Conservation (phyloP, 768 basidiomycete species). For the Tulasnella sp. region DNA sequence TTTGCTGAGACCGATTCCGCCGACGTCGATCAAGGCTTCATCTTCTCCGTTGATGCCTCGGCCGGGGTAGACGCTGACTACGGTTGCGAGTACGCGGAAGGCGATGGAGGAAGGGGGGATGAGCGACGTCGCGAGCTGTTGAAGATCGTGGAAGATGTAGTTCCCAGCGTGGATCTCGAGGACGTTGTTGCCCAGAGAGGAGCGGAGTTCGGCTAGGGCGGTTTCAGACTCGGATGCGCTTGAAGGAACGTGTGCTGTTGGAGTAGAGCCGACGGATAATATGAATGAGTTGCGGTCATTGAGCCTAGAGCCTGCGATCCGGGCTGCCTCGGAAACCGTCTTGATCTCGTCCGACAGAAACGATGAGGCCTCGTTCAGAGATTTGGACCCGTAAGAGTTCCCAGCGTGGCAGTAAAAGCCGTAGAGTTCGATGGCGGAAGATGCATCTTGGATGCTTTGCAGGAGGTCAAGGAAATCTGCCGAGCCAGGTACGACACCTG, state of each 20-base stretch:
- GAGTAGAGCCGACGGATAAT: constrained; percentile 81
- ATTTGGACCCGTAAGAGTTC: constrained; percentile 71
- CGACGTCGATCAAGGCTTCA: constrained; percentile 78
- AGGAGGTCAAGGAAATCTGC: constrained; percentile 55
- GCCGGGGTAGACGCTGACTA: constrained; percentile 75
- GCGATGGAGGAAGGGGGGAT: constrained; percentile 54
- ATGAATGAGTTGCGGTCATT: constrained; percentile 51
- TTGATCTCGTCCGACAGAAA: constrained; percentile 68
- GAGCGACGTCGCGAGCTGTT: constrained; percentile 72
- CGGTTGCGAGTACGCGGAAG: constrained; percentile 63
- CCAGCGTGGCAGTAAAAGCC: constrained; percentile 84
- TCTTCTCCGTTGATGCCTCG: constrained; percentile 58
- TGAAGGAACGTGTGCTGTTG: constrained; percentile 57
- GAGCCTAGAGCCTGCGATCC: constrained; percentile 50
- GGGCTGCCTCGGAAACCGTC: constrained; percentile 63
- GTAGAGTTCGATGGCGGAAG: constrained; percentile 57
- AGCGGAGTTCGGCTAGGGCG: constrained; percentile 40
- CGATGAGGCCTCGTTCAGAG: constrained; percentile 56
- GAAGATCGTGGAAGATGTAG: constrained; percentile 78
- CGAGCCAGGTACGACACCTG: constrained; percentile 58
- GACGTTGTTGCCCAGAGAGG: constrained; percentile 48
- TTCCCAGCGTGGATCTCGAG: constrained; percentile 81
- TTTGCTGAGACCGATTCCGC: constrained; percentile 82
- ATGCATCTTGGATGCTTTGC: constrained; percentile 41
- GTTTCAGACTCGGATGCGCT: constrained; percentile 49